phyloP scores from a whole-genome alignment of 306 rosid genomes.

The Spatholobus suberectus region DNA sequence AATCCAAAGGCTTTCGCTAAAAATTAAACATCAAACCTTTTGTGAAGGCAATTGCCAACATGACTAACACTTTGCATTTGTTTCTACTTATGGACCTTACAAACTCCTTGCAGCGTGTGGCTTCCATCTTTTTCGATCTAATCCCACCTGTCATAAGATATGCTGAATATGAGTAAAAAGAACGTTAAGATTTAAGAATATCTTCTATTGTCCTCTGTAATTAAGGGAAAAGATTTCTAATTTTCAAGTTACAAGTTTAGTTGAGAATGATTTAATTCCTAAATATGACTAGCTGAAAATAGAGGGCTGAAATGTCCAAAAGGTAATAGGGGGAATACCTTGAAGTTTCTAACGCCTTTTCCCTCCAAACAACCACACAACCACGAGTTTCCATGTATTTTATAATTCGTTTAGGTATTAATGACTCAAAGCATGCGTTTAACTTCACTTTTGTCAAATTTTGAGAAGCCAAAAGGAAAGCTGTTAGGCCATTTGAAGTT shows the following conservation, averaged over 20 bases:
- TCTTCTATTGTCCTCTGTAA: neutral
- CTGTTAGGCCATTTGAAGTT: conserved; percentile 67
- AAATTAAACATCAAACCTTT: neutral
- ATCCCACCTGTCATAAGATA: conserved; percentile 48
- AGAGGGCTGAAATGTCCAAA: neutral
- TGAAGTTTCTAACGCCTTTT: conserved; percentile 49
- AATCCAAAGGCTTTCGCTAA: neutral
- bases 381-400: conserved; percentile 66
- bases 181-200: neutral
- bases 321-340: conserved; percentile 46
- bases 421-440: conserved; percentile 60
- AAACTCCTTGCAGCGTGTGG: conserved; percentile 39
- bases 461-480: conserved; percentile 58
- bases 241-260: neutral
- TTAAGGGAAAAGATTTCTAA: conserved; percentile 9
- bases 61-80: conserved; percentile 4
- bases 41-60: neutral
- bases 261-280: conserved; percentile 3
- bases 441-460: conserved; percentile 71
- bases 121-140: conserved; percentile 53
- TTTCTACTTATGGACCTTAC: conserved; percentile 8
- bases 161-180: neutral
- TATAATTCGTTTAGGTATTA: conserved; percentile 54
- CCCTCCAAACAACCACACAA: conserved; percentile 68
- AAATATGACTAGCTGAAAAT: neutral